Evolutionary conservation across 2,329 filamentous ascomycete genomes (phyloP), one percentile per base, ranked within the genome.

Genomic region (Fusarium pilosicola): DNA sequence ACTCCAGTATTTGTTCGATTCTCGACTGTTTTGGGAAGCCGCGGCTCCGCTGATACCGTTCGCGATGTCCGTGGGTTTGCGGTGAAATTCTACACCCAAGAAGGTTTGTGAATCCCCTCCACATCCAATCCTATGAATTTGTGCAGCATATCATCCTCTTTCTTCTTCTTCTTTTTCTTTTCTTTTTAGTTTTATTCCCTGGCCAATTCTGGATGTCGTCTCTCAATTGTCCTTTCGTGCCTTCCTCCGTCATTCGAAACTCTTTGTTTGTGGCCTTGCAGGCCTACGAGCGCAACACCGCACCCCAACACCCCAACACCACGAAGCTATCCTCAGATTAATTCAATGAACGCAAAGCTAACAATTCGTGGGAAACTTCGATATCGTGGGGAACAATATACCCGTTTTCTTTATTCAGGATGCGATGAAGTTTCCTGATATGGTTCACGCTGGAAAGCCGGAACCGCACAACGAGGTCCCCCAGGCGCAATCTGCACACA

Each of bases 41-140:
- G 91, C 39, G 94, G 93, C 18, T 93, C 91, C 58, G 92, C 93
- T 11, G 94, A 96, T 79, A 95, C 93, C 0, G 93, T 95, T 3
- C 89, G 94, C n/a, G 93, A 96, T 84, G 92, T 95, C 5, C 89
- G 93, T 42, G 93, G 94, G 3, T 96, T 96, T 72, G 93, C 93
- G 0, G 82, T 94, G 71, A 82, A 83, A 48, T 79, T 82, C 77
- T 95, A 95, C 79, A 95, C 93, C 0, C 84, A 92, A 2, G 93
- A 95, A 76, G 93, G 93, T 8, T 20, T 0, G 55, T 60, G 18
- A 54, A 52, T 9, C 5, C 15, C 13, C 13, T 32, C 13, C 13
- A 32, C 30, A 32, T 14, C 30, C 13, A 32, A 32, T 32, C 30
- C 30, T 13, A 14, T 41, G 20, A 13, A n/a, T 36, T 8, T 36